These are phyloP conservation scores for Candida quercuum DNA, from an alignment of 805 yeast genomes.

Conservation along the genomic window DNA sequence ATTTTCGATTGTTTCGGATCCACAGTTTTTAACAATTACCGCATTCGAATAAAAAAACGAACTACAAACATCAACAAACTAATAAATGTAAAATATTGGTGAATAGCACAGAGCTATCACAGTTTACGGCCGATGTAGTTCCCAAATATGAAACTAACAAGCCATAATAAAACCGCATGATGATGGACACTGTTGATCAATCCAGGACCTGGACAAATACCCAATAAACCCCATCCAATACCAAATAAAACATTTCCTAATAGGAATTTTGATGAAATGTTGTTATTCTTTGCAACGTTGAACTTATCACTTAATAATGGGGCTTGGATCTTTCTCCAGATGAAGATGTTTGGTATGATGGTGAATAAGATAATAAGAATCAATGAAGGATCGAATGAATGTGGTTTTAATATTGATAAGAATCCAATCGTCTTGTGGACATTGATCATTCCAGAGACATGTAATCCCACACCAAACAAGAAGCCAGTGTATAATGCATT, in stretches of 20 bases:
- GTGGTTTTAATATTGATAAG: slow-evolving; percentile 29
- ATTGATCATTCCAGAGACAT: slow-evolving; percentile 41
- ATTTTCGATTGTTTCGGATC: neutral
- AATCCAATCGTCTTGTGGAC: slow-evolving; percentile 42
- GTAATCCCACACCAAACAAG: slow-evolving; percentile 41
- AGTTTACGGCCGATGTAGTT: neutral
- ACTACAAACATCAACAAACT: neutral
- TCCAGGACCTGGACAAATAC: slow-evolving; percentile 53
- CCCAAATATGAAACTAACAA: slow-evolving; percentile 4
- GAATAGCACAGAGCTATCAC: neutral
- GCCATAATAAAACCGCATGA: slow-evolving; percentile 6
- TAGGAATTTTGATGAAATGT: slow-evolving; percentile 27
- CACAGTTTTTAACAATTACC: neutral
- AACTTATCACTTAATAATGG: slow-evolving; percentile 21
- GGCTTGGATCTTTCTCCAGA: slow-evolving; percentile 26
- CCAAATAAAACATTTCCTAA: slow-evolving; percentile 43
- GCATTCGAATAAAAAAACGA: neutral
- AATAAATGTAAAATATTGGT: neutral
- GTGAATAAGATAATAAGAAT: slow-evolving; percentile 37
- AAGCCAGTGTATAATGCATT: slow-evolving; percentile 26
- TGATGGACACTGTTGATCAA: slow-evolving; percentile 22
- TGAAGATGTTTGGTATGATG: slow-evolving; percentile 38
- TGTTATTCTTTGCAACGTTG: slow-evolving; percentile 21
- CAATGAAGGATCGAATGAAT: slow-evolving; percentile 43
- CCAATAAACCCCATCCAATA: slow-evolving; percentile 47